phyloP scores from a whole-genome alignment of 495 filamentous ascomycete species.

The Penicillium goetzii region DNA sequence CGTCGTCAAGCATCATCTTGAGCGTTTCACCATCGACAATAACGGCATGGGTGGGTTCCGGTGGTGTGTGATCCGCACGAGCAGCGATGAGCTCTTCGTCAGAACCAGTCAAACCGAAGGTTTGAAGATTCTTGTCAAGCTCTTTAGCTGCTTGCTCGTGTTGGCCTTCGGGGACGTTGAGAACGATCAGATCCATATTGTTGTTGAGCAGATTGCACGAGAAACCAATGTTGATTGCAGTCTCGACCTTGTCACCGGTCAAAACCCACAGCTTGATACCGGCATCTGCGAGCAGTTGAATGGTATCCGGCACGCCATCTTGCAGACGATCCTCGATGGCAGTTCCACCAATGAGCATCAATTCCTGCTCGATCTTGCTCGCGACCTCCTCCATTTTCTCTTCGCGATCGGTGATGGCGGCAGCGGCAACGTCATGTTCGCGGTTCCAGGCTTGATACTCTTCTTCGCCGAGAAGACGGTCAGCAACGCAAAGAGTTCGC shows the following conservation, averaged over 20 bases:
- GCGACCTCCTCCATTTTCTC: slow-evolving; percentile 91
- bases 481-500: slow-evolving; percentile 93
- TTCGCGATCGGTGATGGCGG: slow-evolving; percentile 82
- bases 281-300: slow-evolving; percentile 86
- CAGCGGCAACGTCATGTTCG: slow-evolving; percentile 85
- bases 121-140: slow-evolving; percentile 71
- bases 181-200: slow-evolving; percentile 93
- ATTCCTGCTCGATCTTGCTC: slow-evolving; percentile 85
- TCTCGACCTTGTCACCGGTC: slow-evolving; percentile 98
- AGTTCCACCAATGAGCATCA: slow-evolving; percentile 90
- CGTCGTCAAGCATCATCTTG: slow-evolving; percentile 82
- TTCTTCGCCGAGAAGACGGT: slow-evolving; percentile 77
- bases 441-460: slow-evolving; percentile 86
- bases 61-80: slow-evolving; percentile 78
- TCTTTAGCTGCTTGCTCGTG: slow-evolving; percentile 64
- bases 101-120: slow-evolving; percentile 81
- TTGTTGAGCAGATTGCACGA: slow-evolving; percentile 98
- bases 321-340: slow-evolving; percentile 98
- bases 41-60: slow-evolving; percentile 88
- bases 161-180: slow-evolving; percentile 81
- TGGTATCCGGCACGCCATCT: slow-evolving; percentile 96
- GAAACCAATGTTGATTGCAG: slow-evolving; percentile 99
- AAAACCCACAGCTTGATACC: slow-evolving; percentile 99
- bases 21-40: slow-evolving; percentile 96
- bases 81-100: slow-evolving; percentile 85